Conservation (phyloP, 164 flowering plant genomes). For the Annona cherimola region DNA sequence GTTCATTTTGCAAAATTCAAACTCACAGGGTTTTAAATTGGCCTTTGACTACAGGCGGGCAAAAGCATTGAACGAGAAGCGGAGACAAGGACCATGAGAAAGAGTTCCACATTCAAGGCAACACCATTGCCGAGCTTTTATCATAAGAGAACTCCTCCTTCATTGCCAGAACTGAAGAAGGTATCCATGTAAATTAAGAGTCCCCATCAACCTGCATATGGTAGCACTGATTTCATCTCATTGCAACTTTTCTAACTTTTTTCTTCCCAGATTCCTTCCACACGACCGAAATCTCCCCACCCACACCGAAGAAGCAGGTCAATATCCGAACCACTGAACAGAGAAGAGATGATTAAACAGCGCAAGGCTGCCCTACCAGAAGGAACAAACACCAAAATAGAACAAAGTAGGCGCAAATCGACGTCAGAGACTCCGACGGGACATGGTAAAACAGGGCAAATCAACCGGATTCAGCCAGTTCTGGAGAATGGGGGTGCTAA, state of each 20-base stretch:
- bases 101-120: conserved; percentile 16
- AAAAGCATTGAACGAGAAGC: background rate
- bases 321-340: background rate
- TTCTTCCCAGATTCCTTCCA: conserved; percentile 6
- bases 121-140: conserved; percentile 22
- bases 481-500: background rate
- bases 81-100: conserved; percentile 6
- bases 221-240: no score
- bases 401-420: background rate
- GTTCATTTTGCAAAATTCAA: no score
- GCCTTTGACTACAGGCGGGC: background rate
- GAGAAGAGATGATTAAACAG: no score
- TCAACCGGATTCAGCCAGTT: background rate
- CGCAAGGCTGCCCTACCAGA: background rate
- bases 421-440: background rate
- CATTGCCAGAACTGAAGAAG: conserved; percentile 18
- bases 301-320: conserved; percentile 14
- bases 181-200: conserved; percentile 1
- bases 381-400: background rate
- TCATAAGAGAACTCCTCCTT: conserved; percentile 3
- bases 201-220: no score
- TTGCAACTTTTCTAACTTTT: no score
- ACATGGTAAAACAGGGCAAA: background rate
- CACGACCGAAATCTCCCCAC: conserved; percentile 11
- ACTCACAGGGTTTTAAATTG: no score